Evolutionary conservation across 805 yeast species (phyloP).

Genomic region (Priceomyces haplophilus): DNA sequence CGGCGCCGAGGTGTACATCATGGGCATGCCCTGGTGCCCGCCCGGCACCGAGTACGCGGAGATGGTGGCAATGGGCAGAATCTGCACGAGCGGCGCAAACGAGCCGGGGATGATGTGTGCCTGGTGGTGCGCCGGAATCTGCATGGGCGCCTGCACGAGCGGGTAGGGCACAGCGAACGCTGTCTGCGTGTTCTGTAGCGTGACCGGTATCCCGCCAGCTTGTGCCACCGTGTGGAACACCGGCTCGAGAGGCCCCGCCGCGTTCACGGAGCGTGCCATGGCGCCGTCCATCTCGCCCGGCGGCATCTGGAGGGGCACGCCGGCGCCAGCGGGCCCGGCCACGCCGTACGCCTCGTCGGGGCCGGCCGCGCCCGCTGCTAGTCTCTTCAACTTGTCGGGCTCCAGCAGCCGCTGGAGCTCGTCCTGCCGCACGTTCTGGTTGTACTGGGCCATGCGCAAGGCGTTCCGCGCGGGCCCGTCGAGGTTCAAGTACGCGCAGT

Average conservation of each 20-base stretch:
- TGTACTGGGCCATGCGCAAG: slow-evolving; percentile 47
- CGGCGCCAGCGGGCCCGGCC: not conserved
- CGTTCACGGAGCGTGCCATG: not conserved
- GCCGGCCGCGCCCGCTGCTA: not conserved
- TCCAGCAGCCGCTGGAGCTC: slow-evolving; percentile 9
- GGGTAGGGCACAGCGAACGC: slow-evolving; percentile 15
- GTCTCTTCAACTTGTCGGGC: not conserved
- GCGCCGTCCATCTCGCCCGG: not conserved
- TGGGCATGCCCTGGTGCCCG: slow-evolving; percentile 8
- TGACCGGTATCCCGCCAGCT: not conserved
- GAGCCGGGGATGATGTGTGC: slow-evolving; percentile 22
- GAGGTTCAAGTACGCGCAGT: slow-evolving; percentile 44
- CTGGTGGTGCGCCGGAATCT: slow-evolving; percentile 7
- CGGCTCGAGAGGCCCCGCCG: not conserved
- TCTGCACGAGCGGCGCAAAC: slow-evolving; percentile 25
- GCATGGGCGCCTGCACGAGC: slow-evolving; percentile 11
- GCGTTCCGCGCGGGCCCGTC: slow-evolving; percentile 51
- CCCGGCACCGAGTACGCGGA: slow-evolving; percentile 6
- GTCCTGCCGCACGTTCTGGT: slow-evolving; percentile 33
- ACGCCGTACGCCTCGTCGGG: not conserved
- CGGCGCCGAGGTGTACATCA: slow-evolving; percentile 10
- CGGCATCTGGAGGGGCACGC: no score
- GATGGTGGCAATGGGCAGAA: slow-evolving; percentile 16
- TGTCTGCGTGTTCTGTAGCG: slow-evolving; percentile 4
- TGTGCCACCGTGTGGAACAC: not conserved